Conservation (phyloP, 345 rosid species). For the Combretum micranthum region DNA sequence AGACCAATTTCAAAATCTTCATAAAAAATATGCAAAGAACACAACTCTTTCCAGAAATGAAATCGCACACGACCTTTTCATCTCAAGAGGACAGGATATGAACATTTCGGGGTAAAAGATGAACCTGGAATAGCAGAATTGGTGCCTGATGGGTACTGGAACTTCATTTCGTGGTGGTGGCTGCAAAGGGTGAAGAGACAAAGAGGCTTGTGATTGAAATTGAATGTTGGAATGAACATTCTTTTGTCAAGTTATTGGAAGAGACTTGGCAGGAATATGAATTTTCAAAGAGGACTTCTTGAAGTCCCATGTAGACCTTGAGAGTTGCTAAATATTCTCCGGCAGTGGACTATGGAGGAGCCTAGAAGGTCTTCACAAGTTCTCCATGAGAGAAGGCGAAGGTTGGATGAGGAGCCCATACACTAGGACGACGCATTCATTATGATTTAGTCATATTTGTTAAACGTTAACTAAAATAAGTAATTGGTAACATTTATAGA, state of each 20-base stretch:
- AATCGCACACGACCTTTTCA: too few relatives aligned
- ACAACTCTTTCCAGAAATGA: too few relatives aligned
- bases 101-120: background rate
- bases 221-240: constrained; percentile 11
- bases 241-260: constrained; percentile 14
- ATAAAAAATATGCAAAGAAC: too few relatives aligned
- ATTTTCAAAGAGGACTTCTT: constrained; percentile 14
- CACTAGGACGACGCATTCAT: too few relatives aligned
- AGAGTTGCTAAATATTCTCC: constrained; percentile 12
- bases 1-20: too few relatives aligned
- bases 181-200: constrained; percentile 5
- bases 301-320: constrained; percentile 12
- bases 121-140: constrained; percentile 11
- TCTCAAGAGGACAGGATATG: too few relatives aligned
- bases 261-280: constrained; percentile 19
- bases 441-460: too few relatives aligned
- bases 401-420: too few relatives aligned
- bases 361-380: too few relatives aligned
- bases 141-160: constrained; percentile 8
- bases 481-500: too few relatives aligned
- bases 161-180: constrained; percentile 16
- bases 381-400: too few relatives aligned
- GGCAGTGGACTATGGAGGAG: background rate
- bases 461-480: too few relatives aligned
- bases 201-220: constrained; percentile 14